Conservation (phyloP, 352 stramenopile genomes). For the Globisporangium barbulae region DNA sequence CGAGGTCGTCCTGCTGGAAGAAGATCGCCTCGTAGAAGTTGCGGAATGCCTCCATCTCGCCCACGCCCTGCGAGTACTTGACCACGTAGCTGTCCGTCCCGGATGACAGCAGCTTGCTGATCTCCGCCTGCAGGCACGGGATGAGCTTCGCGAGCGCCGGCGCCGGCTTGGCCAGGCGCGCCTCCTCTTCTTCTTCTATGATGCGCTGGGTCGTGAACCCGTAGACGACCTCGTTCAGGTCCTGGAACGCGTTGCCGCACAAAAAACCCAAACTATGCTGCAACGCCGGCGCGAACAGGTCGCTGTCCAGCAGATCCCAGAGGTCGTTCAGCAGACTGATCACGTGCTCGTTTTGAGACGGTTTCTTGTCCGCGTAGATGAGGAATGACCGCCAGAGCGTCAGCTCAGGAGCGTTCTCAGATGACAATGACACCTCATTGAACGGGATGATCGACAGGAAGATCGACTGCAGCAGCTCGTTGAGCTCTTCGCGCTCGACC, state of each 20-base stretch:
- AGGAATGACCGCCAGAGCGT: constrained; percentile 61
- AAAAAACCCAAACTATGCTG: constrained; percentile 71
- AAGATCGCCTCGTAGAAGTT: constrained; percentile 85
- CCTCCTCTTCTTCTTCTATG: constrained; percentile 27
- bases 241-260: constrained; percentile 80
- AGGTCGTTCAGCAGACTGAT: constrained; percentile 81
- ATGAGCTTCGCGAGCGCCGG: constrained; percentile 79
- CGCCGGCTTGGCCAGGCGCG: constrained; percentile 34
- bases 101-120: constrained; percentile 62
- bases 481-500: constrained; percentile 68
- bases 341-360: constrained; percentile 63
- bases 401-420: constrained; percentile 25
- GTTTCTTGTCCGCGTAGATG: constrained; percentile 72
- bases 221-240: constrained; percentile 75
- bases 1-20: constrained; percentile 53
- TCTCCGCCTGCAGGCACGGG: constrained; percentile 66
- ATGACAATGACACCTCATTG: constrained; percentile 4
- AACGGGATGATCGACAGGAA: constrained; percentile 58
- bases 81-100: constrained; percentile 48
- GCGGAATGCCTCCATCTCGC: constrained; percentile 78
- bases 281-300: constrained; percentile 68
- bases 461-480: constrained; percentile 64
- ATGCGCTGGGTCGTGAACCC: constrained; percentile 26
- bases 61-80: constrained; percentile 78
- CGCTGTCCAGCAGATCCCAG: constrained; percentile 78